phyloP scores from a whole-genome alignment of 805 yeast genomes.

The Candida broadrunensis region DNA sequence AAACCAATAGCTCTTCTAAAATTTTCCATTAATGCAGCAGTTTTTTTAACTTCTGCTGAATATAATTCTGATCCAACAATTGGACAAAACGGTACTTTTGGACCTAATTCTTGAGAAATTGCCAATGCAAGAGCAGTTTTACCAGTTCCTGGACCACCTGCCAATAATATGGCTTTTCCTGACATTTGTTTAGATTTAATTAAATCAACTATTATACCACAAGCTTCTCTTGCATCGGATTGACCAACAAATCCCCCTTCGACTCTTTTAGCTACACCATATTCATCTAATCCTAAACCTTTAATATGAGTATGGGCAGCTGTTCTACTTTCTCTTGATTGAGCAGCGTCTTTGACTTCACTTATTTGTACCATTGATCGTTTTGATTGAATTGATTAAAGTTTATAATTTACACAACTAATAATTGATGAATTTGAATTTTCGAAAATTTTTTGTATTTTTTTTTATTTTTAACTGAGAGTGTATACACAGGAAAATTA shows the following conservation, averaged over 20 bases:
- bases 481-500: not conserved
- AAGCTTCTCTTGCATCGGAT: conserved; percentile 77
- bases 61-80: conserved; percentile 92
- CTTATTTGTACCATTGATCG: conserved; percentile 70
- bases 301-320: conserved; percentile 97
- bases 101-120: conserved; percentile 92
- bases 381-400: too few relatives aligned
- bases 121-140: conserved; percentile 97
- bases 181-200: conserved; percentile 90
- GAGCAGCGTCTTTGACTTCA: conserved; percentile 61
- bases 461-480: too few relatives aligned
- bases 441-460: not conserved
- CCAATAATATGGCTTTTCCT: conserved; percentile 91
- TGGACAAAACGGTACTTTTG: conserved; percentile 96
- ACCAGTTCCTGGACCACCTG: conserved; percentile 99
- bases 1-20: conserved; percentile 95
- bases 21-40: conserved; percentile 94
- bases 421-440: too few relatives aligned
- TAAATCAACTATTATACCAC: conserved; percentile 91
- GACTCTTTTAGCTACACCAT: conserved; percentile 74
- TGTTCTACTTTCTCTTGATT: conserved; percentile 60
- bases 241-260: conserved; percentile 92
- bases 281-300: conserved; percentile 91
- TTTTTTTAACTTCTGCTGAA: conserved; percentile 95
- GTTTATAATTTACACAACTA: too few relatives aligned